Evolutionary conservation across 495 filamentous ascomycete species (phyloP), one percentile per base, ranked within the genome.

Genomic region (Penicillium manginii): DNA sequence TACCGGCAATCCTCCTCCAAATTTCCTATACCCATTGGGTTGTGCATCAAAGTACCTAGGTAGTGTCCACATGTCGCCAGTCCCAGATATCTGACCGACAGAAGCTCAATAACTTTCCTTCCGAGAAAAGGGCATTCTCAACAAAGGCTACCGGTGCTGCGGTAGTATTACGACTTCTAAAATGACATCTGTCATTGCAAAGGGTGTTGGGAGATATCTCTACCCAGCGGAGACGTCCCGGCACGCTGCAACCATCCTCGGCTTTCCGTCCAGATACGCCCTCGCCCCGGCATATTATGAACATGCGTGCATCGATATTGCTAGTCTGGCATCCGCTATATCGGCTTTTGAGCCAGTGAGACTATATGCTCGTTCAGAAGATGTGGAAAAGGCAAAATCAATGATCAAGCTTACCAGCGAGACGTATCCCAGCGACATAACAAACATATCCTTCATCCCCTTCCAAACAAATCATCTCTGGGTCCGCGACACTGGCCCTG

Each of bases 401-500:
- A 23, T 63, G 15, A 43, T 70, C 33, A 54, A n/a, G 9, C 45
- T 47, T 26, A 11, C 22, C 45, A 47, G 45, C 1, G 22, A 47
- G 15, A 47, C 9, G 22, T 47, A 47, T 26, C 45, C 45, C 45
- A 26, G 18, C 45, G 45, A 47, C 11, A 1, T 21, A 4, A 22
- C 59, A 10, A 50, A 40, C 18, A 54, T 70, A 31, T 55, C 45
- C 8, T 21, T 70, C 31, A 63, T 65, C 33, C 62, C 65, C 1
- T 57, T 57, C 29, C 62, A 62, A 19, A 64, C 63, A 52, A 70
- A 70, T 37, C 67, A 70, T 55, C 61, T 58, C 56, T 70, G 67
- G 67, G 67, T 70, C 0, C 65, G 67, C 39, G 67, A 68, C 48
- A 68, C 65, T 17, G 67, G 67, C 11, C 67, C 67, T 3, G 58